Conservation (phyloP, 768 basidiomycete species). For the Russula compacta region DNA sequence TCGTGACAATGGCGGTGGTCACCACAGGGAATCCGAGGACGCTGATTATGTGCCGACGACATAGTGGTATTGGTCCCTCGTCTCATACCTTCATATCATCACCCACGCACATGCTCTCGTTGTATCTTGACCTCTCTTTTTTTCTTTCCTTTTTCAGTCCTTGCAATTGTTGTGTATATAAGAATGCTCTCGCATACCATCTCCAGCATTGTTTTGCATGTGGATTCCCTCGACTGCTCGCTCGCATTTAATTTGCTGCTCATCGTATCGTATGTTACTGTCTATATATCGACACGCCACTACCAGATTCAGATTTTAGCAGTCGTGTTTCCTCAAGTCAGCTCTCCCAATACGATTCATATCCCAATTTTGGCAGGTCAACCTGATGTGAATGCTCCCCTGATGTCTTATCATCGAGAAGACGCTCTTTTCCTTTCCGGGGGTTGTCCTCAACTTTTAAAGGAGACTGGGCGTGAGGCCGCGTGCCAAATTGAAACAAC, state of each 20-base stretch:
- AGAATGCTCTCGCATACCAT: not conserved
- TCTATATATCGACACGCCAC: slow-evolving; percentile 4
- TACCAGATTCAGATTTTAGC: slow-evolving; percentile 3
- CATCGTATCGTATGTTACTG: slow-evolving; percentile 1
- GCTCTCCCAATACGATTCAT: not conserved
- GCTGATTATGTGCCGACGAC: slow-evolving; percentile 12
- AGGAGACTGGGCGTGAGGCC: not conserved
- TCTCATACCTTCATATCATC: not conserved
- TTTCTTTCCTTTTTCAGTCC: not conserved
- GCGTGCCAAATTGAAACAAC: not conserved
- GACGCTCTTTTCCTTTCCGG: not conserved
- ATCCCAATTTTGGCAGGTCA: not conserved
- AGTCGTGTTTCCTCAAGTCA: not conserved
- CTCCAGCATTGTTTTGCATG: not conserved
- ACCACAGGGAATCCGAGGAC: slow-evolving; percentile 9
- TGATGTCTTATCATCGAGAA: not conserved
- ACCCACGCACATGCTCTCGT: not conserved
- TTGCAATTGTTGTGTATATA: slow-evolving; percentile 13
- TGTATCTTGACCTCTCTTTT: slow-evolving; percentile 4
- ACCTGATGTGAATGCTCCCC: no score
- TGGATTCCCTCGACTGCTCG: not conserved
- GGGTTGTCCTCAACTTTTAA: not conserved
- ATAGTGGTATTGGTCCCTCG: not conserved
- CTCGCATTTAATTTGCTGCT: not conserved
- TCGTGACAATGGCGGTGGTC: slow-evolving; percentile 7